Evolutionary conservation across 2,329 filamentous ascomycete species (phyloP).

Genomic region (Plenodomus biglobosus): DNA sequence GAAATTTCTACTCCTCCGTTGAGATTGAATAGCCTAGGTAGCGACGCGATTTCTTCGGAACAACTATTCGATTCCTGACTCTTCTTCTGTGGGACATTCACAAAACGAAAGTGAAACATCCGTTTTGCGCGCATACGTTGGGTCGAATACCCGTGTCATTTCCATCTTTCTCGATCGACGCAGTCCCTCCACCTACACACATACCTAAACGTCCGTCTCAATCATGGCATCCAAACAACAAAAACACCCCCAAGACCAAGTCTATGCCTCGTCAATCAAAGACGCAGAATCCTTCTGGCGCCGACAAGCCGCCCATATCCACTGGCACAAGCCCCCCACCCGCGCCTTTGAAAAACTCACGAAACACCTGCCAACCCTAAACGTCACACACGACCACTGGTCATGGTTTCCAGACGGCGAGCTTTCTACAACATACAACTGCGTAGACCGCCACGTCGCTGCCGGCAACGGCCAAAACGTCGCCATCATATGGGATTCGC

Average conservation of each 20-base stretch:
- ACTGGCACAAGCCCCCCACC: slow-evolving; percentile 78
- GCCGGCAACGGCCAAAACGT: slow-evolving; percentile 69
- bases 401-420: slow-evolving; percentile 87
- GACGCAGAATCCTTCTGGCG: slow-evolving; percentile 75
- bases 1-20: too few species aligned
- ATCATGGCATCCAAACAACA: too few species aligned
- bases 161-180: too few species aligned
- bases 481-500: slow-evolving; percentile 86
- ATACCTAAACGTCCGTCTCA: too few species aligned
- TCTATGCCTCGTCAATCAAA: slow-evolving; percentile 61
- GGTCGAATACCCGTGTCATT: too few species aligned
- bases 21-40: too few species aligned
- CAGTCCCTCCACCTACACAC: too few species aligned
- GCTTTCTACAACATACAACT: slow-evolving; percentile 91
- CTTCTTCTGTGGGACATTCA: too few species aligned
- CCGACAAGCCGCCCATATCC: slow-evolving; percentile 70
- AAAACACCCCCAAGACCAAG: slow-evolving; percentile 52
- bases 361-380: slow-evolving; percentile 63
- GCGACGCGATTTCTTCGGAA: too few species aligned
- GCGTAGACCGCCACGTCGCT: slow-evolving; percentile 83
- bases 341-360: slow-evolving; percentile 60
- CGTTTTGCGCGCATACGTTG: too few species aligned
- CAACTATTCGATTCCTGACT: too few species aligned
- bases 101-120: too few species aligned
- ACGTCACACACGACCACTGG: slow-evolving; percentile 73